Evolutionary conservation across 345 rosid genomes (phyloP), one percentile per base, ranked within the genome.

Genomic region (Ceriops decandra): DNA sequence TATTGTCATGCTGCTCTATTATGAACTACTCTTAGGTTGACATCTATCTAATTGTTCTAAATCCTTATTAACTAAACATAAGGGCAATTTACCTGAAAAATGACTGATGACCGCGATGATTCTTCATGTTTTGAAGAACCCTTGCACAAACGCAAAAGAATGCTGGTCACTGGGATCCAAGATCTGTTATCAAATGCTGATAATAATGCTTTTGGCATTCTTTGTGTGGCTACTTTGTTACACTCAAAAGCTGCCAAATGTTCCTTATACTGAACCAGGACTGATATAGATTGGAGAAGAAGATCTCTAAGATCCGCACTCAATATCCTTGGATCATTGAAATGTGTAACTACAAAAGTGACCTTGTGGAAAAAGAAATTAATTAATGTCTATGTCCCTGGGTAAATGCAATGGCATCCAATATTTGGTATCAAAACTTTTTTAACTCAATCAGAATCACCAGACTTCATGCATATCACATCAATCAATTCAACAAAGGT

Each of bases 231-330:
- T 7, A 89, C 93, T 76, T 84, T 89, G 71, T 95, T 95, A 86
- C 71, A 81, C 84, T 91, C 97, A 69, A 95, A 95, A 70, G 88
- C 88, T 57, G 80, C 88, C 80, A 95, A 71, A 81, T 88, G 87
- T 72, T 95, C 96, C 82, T 82, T 88, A 75, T 90, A 88, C 72
- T 95, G 97, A 70, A 95, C 95, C 68, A 95, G 76, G 69, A 87
- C 97, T 24, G 97, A 87, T 75, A 95, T 85, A 59, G 99, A 95
- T 66, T 95, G 99, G 75, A 95, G 96, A 80, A 95, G 93, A 66
- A 88, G 90, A 86, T 95, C 99, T 81, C 82, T 86, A 61, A 91
- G 83, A 79, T 91, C 95, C 69, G 92, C 89, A 80, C 90, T 88
- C 32, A 89, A 82, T 82, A 95, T 91, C 75, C 99, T 90, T 9